Conservation (phyloP, 2,329 filamentous ascomycete species). For the Penicillium sp. region DNA sequence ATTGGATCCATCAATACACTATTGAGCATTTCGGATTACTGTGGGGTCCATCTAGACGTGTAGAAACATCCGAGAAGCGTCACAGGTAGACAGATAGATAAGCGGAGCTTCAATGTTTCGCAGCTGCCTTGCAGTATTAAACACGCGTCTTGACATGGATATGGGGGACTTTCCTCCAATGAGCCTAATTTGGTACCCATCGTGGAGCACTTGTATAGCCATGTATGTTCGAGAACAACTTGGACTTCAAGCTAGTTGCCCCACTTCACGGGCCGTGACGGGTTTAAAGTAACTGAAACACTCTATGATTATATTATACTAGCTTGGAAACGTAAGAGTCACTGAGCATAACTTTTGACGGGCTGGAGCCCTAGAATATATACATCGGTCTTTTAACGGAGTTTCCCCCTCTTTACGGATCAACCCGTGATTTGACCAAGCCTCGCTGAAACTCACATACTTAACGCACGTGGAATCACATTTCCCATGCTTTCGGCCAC, state of each 20-base stretch:
- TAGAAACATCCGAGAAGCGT: not conserved
- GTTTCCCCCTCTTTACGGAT: not conserved
- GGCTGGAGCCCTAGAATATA: not conserved
- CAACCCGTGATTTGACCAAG: not conserved
- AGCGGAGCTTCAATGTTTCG: not conserved
- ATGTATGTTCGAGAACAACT: not conserved
- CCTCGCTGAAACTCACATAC: not conserved
- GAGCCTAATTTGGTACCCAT: not conserved
- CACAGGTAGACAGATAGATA: not conserved
- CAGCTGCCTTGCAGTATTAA: not conserved
- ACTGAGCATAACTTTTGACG: not conserved
- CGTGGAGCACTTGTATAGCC: not conserved
- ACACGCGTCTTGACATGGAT: not conserved
- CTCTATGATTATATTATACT: not conserved
- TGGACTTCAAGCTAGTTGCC: not conserved
- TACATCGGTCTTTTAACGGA: not conserved
- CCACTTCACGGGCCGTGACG: not conserved
- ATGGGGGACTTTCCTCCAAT: not conserved
- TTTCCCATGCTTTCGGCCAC: not conserved
- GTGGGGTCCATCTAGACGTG: not conserved
- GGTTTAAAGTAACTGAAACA: not conserved
- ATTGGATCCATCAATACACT: not conserved
- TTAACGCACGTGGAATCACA: not conserved
- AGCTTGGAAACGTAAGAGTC: not conserved
- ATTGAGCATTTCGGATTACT: not conserved